Base-by-base conservation (phyloP, 2,329 filamentous ascomycete genomes). In the Rachicladosporium sp. region DNA sequence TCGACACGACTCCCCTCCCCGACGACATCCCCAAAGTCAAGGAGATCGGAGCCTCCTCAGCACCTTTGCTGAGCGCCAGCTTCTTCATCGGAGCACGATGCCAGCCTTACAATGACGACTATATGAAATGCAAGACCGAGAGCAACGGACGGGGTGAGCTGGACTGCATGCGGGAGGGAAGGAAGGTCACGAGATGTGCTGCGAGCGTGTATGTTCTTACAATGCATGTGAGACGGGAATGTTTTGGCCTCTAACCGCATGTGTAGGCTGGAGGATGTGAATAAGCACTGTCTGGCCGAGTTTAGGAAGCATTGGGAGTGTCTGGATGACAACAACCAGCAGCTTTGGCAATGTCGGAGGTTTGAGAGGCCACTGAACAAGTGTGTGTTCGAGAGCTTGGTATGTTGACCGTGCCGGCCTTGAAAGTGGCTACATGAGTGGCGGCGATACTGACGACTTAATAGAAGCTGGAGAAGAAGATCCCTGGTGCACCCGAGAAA, bases 81-180 rank as follows among this genome's bases (percentile, higher is more conserved):
- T 98, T 84, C 74, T 98, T 96, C 65, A 98, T 98, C 61, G 91
- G 91, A 48, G 88, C 87, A 51, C 81, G 89, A 59, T 98, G 91
- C 79, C 82, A 76, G 62, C 72, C 83, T 42, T 98, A 88, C 74
- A 96, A 96, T 67, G 91, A 98, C 71, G 91, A 98, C 68, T 98
- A 82, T 69, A 98, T 98, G 89, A 84, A 93, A 70, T 98, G 91
- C 82, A 98, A 98, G 80, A 84, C 77, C 52, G 87, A 95, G 68
- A 80, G 86, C 56, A 81, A 84, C 47, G 91, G 91, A 55, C 78
- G 76, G 65, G 91, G 87, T 62, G 91, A 98, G 71, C 65, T 93
- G 48, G 85, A 94, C 52, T 98, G 91, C 68, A 69, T 98, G 74
- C 89, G 85, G 73, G 91, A 98, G 70, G 91, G 91, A 41, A 76